Base-by-base conservation (phyloP, 805 yeast species). In the Suhomyces prunicola region DNA sequence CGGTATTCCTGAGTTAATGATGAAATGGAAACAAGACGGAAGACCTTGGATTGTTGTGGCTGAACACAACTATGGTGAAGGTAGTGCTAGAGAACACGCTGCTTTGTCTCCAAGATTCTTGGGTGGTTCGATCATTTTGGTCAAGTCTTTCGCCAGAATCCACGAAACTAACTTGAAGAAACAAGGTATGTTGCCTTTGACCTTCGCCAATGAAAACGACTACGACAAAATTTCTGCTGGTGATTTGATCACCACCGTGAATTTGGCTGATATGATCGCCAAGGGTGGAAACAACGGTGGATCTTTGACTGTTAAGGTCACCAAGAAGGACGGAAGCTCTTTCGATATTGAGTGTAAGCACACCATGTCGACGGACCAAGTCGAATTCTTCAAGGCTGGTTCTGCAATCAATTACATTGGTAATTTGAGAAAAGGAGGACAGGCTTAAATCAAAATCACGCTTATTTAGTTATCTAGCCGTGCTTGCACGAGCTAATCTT, bases 61-160 rank as follows among this genome's bases (percentile, higher is more conserved):
- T 78, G 98, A 90, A 71, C 97, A 93, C 80, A 93, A 93, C 83
- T 90, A 92, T 69, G 99, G 99, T 83, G 99, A 93, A 83, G 99
- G 99, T 81, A 92, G 97, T 59, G 93, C 98, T 66, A 90, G 99
- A 84, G 99, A 93, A 81, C 99, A 93, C 66, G 99, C 99, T 46
- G 98, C 98, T 13, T 79, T 94, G 60, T 90, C 94, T 33, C 99
- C 98, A 52, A 83, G 96, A 73, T 94, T 89, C 78, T 80, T 94
- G 45, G 98, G 97, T 55, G 98, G 99, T 57, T 74, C 86, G 54
- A 83, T 91, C 58, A 87, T 93, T 57, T 76, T 93, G 57, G 96
- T 90, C 62, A 93, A 92, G 73, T 92, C 97, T 8, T 93, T 93
- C 75, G 99, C 99, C 35, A 87, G 99, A 80, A 93, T 93, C 65